Base-by-base conservation (phyloP, 2,329 filamentous ascomycete species). In the Diaporthe sp. region DNA sequence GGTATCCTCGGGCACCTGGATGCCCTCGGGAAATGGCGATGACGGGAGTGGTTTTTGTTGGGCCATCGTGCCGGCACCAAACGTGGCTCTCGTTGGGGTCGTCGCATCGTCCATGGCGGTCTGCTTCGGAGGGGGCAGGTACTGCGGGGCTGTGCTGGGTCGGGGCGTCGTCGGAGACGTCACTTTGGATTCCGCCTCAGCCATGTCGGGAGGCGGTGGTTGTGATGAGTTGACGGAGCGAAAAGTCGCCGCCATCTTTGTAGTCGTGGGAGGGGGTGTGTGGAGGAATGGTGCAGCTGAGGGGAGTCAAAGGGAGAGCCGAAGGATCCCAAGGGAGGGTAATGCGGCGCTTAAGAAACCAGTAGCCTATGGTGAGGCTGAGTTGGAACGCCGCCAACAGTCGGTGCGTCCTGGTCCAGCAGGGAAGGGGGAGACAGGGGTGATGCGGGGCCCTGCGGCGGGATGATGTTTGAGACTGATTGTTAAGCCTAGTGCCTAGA, bases 11-110 rank as follows among this genome's bases (percentile, higher is more conserved):
- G 86, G 86, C 34, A 87, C 84, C 80, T 86, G 86, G 5, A 88
- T 85, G 55, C 85, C 86, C 77, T 88, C 86, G 25, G 87, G 88
- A 77, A 88, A 92, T 65, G 89, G 84, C 57, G 87, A 87, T 8
- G 85, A 85, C 12, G 90, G 91, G 28, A 91, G 84, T 5, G 90
- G 90, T 77, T 88, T 87, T 79, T 92, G 90, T 51, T 82, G 84
- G 17, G 86, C 82, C 74, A 88, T 79, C 57, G 82, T 81, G 71
- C 79, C 80, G 73, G 83, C 81, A 75, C 81, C 82, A 77, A 92
- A 92, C 37, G 84, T 89, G 55, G 88, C 85, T 82, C 91, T 89
- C 37, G 93, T 94, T 0, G 93, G 93, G 2, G 93, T 94, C 76
- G 89, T 82, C 71, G 84, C 83, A 77, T 90, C 89, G 76, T 89